Conservation (phyloP, 2,329 filamentous ascomycete species). For the Hypoxylon sp. region DNA sequence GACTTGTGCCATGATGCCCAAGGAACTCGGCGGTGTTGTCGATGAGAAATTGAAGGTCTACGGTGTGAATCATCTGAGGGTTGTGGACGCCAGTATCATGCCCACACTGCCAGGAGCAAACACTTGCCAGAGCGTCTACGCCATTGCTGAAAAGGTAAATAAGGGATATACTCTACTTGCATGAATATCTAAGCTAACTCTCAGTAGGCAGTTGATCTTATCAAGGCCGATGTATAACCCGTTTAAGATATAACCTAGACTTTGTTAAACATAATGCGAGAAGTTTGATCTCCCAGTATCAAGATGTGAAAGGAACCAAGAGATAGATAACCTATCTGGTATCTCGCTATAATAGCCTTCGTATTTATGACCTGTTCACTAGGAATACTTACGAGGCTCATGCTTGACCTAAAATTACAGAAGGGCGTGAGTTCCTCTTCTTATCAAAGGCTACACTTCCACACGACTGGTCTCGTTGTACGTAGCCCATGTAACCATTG, state of each 20-base stretch:
- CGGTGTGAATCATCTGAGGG: slow-evolving; percentile 59
- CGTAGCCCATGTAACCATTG: background rate
- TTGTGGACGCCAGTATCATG: slow-evolving; percentile 62
- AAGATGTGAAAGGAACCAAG: background rate
- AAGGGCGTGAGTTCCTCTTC: no score
- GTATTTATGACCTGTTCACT: background rate
- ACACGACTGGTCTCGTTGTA: no score
- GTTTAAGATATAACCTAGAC: no score
- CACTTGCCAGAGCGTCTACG: slow-evolving; percentile 65
- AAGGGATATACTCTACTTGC: background rate
- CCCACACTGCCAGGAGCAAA: slow-evolving; percentile 60
- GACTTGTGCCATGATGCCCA: slow-evolving; percentile 60
- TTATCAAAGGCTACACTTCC: no score
- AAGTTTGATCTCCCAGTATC: background rate
- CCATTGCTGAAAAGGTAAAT: slow-evolving; percentile 61
- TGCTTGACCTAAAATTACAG: background rate
- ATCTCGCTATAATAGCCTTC: background rate
- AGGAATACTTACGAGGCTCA: background rate
- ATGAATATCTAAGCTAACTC: slow-evolving; percentile 15
- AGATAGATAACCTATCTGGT: background rate
- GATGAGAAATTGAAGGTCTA: slow-evolving; percentile 59
- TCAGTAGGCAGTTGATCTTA: slow-evolving; percentile 40
- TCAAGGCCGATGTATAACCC: slow-evolving; percentile 28
- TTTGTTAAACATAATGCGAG: background rate
- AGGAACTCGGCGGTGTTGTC: slow-evolving; percentile 60